A percentile compares a stretch with the other conserved stretches of the same genome.
Evolutionary conservation across 2,329 filamentous ascomycete genomes (phyloP).

Genomic region (Diaporthe australafricana): DNA sequence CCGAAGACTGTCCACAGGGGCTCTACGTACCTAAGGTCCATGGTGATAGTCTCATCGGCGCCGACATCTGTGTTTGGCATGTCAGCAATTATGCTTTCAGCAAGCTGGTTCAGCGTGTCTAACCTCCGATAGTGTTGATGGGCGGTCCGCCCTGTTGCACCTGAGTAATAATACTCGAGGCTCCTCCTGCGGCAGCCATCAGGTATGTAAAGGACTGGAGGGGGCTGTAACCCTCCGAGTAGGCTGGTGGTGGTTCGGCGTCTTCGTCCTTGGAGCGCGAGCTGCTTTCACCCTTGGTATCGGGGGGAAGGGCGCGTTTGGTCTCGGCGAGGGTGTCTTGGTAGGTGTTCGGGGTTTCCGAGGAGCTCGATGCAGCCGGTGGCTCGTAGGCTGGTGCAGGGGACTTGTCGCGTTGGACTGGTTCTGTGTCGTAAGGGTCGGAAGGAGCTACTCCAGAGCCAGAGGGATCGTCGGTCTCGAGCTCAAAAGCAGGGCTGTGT

Average conservation of each 20-base stretch:
- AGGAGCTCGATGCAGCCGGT: constrained; percentile 52
- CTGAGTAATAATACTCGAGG: constrained; percentile 98
- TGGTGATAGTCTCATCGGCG: constrained; percentile 92
- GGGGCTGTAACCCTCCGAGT: constrained; percentile 94
- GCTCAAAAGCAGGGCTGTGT: constrained; percentile 47
- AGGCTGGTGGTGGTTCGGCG: constrained; percentile 93
- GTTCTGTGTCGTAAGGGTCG: constrained; percentile 42
- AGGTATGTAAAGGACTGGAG: constrained; percentile 93
- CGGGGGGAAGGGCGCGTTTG: constrained; percentile 84
- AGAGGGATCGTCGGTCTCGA: constrained; percentile 51
- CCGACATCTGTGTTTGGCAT: constrained; percentile 70
- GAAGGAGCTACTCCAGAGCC: constrained; percentile 50
- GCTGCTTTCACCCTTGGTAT: constrained; percentile 78
- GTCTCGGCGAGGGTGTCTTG: constrained; percentile 75
- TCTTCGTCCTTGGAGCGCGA: constrained; percentile 80
- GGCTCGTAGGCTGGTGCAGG: constrained; percentile 69
- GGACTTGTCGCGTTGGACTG: constrained; percentile 44
- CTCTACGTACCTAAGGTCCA: constrained; percentile 84
- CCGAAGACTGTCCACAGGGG: neutral
- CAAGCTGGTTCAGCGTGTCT: constrained; percentile 42
- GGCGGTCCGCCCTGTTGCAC: constrained; percentile 94
- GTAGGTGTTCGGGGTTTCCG: constrained; percentile 52
- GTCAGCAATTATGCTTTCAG: constrained; percentile 38
- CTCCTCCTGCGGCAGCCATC: constrained; percentile 97
- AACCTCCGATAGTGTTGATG: constrained; percentile 89